These are phyloP conservation scores for Flaveria trinervia DNA, from an alignment of 129 eudicot genomes.

Conservation along the genomic window DNA sequence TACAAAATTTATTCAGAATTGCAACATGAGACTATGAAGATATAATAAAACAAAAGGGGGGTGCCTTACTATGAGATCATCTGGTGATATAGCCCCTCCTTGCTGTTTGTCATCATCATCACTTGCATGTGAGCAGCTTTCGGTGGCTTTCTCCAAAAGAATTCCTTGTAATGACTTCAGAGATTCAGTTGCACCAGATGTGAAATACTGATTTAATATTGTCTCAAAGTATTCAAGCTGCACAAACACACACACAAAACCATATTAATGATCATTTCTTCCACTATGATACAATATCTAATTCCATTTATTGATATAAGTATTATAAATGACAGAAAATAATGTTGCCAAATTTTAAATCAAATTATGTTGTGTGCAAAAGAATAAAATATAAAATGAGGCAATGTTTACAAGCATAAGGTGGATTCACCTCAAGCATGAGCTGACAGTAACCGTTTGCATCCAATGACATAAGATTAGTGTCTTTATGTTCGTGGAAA, in stretches of 20 bases:
- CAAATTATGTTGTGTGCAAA: background rate
- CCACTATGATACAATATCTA: background rate
- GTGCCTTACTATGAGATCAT: conserved; percentile 81
- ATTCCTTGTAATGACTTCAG: conserved; percentile 84
- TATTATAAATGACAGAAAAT: background rate
- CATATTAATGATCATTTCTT: background rate
- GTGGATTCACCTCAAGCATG: conserved; percentile 82
- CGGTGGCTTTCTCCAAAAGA: conserved; percentile 79
- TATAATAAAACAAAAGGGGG: background rate
- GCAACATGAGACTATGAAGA: background rate
- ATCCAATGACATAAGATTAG: conserved; percentile 69
- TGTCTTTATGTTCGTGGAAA: conserved; percentile 64
- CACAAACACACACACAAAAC: conserved; percentile 13
- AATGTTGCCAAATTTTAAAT: background rate
- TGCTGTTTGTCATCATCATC: conserved; percentile 71
- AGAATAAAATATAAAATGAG: background rate
- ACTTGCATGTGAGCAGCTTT: conserved; percentile 47
- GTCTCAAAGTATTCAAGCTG: conserved; percentile 98
- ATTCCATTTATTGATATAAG: background rate
- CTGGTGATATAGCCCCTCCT: conserved; percentile 69
- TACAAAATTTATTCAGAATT: background rate
- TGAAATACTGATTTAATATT: conserved; percentile 79
- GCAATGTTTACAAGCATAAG: background rate
- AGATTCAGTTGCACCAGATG: conserved; percentile 79
- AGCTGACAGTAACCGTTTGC: conserved; percentile 91